Evolutionary conservation across 495 filamentous ascomycete genomes (phyloP).

Genomic region (Penicillium dipodomyicola): DNA sequence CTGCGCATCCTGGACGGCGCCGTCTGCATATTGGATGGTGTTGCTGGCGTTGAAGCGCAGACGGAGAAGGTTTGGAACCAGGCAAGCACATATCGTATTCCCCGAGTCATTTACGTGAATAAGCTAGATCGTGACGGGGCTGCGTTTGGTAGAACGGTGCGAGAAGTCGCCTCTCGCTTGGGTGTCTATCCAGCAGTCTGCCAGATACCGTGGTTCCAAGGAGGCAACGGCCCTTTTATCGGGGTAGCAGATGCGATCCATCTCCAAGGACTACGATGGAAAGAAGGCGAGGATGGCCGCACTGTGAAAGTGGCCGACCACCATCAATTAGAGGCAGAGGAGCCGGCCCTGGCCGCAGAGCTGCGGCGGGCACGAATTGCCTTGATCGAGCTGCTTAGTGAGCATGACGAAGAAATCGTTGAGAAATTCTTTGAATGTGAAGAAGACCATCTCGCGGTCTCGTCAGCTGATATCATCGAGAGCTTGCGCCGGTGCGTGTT

Average conservation of each 20-base stretch:
- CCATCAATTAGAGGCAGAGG: constrained; percentile 49
- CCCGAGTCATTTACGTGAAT: constrained; percentile 86
- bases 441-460: constrained; percentile 67
- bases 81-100: constrained; percentile 80
- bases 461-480: constrained; percentile 60
- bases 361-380: constrained; percentile 70
- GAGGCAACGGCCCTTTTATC: constrained; percentile 65
- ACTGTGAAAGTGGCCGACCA: constrained; percentile 51
- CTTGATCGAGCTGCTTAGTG: constrained; percentile 79
- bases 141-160: constrained; percentile 80
- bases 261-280: constrained; percentile 52
- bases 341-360: constrained; percentile 62
- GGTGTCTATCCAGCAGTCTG: constrained; percentile 85
- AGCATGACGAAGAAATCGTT: constrained; percentile 82
- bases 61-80: constrained; percentile 97
- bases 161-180: constrained; percentile 76
- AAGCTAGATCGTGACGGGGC: constrained; percentile 96
- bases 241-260: constrained; percentile 82
- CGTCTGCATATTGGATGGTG: constrained; percentile 92
- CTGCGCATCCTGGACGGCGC: constrained; percentile 91
- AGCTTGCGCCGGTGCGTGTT: constrained; percentile 73
- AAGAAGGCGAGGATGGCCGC: constrained; percentile 66
- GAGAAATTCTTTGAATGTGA: constrained; percentile 76
- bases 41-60: constrained; percentile 96
- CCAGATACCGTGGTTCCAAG: constrained; percentile 90